Evolutionary conservation across 208 protist species (phyloP), one percentile per base, ranked within the genome.

Genomic region (Hexamita inflata): DNA sequence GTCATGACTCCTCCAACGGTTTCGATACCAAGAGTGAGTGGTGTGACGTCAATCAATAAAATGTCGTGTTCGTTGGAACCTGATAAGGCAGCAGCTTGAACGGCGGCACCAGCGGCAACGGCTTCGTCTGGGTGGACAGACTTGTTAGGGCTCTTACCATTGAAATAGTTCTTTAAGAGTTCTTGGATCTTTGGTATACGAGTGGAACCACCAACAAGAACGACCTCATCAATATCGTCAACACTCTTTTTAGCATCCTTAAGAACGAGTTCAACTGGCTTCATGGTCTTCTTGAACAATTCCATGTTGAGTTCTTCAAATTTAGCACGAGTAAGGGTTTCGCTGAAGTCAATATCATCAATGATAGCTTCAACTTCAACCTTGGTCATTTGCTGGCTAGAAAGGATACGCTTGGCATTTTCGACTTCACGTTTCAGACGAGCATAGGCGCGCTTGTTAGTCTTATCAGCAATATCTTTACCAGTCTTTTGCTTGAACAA

Each of bases 21-120:
- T 77, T 96, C 92, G 65, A 96, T 98, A 74, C 92, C 96, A 24
- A 99, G 90, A 13, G 94, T 96, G 15, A 98, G 86, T 57, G 95
- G 95, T 1, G 93, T 96, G 24, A 98, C 94, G 82, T 98, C 94
- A 15, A 98, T 80, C 0, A 98, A 82, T 2, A 98, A 80, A 28
- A 99, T 83, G 41, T 93, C 91, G 60, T 89, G 90, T 11, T 92
- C 86, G 30, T 95, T 88, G 35, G 88, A 89, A 19, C 85, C 73
- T 26, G 42, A 70, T 15, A 81, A 35, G 74, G 74, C 74, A 24
- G 77, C 11, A 30, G 75, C 77, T 35, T 80, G 75, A 29, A 80
- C 62, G 28, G 77, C 77, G 35, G 77, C 77, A 34, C 75, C 78
- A 15, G 34, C 62, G 30, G 77, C 78, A 35, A 81, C 78, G 32